Base-by-base conservation (phyloP, 2,329 filamentous ascomycete species). In the Phaeosphaeriaceae sp. region DNA sequence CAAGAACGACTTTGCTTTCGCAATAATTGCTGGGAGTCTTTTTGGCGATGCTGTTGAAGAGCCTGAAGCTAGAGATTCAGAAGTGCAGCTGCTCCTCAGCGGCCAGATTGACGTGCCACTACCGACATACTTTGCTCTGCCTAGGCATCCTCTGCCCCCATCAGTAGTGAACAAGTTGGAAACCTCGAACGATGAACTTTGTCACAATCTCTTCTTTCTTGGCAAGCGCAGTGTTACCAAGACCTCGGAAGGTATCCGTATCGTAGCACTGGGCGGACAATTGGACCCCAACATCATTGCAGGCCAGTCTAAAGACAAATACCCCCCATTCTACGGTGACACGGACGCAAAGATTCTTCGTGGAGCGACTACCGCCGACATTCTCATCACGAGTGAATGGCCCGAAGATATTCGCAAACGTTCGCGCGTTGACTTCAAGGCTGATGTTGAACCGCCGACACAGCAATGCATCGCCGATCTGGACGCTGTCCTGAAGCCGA, bases 81-180 rank as follows among this genome's bases (percentile, higher is more conserved):
- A 71, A 47, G 78, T 95, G 5, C 79, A 83, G 11, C 84, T 86
- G 10, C 84, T 99, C 3, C 78, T 98, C 0, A 79, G 86, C 24
- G 92, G 92, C n/a, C 82, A 85, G 11, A 88, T 96, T 52, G 74
- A 83, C 21, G 82, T 98, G 4, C 89, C 93, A 2, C 81, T 98
- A 0, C 89, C 93, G 1, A 96, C 91, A 9, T 99, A 99, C 80
- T 99, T 98, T 75, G 92, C 91, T 2, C 83, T 97, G 59, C 93
- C 91, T 66, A 88, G 83, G 40, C 84, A 84, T 48, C 80, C 89
- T n/a, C 82, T 99, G 6, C 95, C 95, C 0, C 77, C 83, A 2
- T 80, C 82, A 27, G 86, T 97, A 21, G 82, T 90, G 20, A 86
- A 91, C 70, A 93, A 88, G 74, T 84, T 98, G 52, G 85, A 92